phyloP scores from a whole-genome alignment of 768 basidiomycete species.

The Kwoniella dendrophila region DNA sequence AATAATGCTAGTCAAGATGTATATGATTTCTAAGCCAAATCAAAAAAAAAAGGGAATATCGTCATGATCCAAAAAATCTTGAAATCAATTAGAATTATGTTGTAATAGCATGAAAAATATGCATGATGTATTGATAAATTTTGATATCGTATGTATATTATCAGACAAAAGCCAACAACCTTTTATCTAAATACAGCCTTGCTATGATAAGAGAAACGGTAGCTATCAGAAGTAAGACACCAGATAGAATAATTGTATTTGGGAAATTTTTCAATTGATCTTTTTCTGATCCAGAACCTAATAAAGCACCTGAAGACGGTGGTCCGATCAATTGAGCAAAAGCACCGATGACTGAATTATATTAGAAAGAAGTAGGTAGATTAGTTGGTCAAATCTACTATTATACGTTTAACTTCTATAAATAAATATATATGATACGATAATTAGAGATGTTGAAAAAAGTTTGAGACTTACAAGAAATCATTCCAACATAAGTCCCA shows the following conservation, averaged over 20 bases:
- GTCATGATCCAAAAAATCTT: too few relatives aligned
- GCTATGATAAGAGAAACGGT: neutral
- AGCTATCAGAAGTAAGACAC: neutral
- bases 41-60: too few relatives aligned
- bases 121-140: too few relatives aligned
- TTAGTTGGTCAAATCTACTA: too few relatives aligned
- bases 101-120: constrained; percentile 8
- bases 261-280: neutral
- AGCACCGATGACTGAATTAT: neutral
- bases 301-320: constrained; percentile 2
- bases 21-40: constrained; percentile 44
- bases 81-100: constrained; percentile 2
- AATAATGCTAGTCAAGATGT: constrained; percentile 29
- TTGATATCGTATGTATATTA: too few relatives aligned
- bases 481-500: constrained; percentile 20
- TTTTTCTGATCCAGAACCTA: neutral
- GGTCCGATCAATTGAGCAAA: neutral
- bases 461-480: constrained; percentile 11
- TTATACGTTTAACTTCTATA: too few relatives aligned
- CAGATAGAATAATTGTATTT: neutral
- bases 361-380: too few relatives aligned
- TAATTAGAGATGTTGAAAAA: neutral
- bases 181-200: constrained; percentile 4
- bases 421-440: too few relatives aligned
- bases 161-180: constrained; percentile 12